Conservation (phyloP, 176 grass and related monocot genomes). For the Bothriochloa decipiens region DNA sequence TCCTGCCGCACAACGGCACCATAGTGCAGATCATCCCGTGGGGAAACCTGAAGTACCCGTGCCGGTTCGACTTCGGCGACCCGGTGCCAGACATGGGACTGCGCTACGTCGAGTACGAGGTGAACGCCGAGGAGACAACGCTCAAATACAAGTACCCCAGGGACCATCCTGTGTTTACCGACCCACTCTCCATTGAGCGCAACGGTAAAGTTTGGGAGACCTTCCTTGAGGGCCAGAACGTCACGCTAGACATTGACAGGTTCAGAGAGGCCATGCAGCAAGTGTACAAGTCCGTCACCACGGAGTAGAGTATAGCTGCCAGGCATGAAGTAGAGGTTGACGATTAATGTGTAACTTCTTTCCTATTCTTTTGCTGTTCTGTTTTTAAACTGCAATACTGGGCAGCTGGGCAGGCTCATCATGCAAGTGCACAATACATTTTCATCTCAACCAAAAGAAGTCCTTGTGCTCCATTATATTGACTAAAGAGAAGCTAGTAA, state of each 20-base stretch:
- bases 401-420: not conserved
- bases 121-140: conserved; percentile 59
- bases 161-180: conserved; percentile 57
- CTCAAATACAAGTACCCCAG: conserved; percentile 59
- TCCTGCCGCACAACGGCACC: conserved; percentile 66
- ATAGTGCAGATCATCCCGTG: conserved; percentile 74
- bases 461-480: too few species aligned
- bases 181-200: conserved; percentile 53
- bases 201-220: conserved; percentile 35
- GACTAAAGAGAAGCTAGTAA: too few species aligned
- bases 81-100: conserved; percentile 59
- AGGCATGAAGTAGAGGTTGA: not conserved
- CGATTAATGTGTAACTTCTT: not conserved
- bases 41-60: conserved; percentile 51
- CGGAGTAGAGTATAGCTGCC: not conserved
- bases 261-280: conserved; percentile 51
- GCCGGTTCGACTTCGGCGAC: conserved; percentile 50
- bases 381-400: not conserved
- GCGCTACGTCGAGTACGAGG: conserved; percentile 78
- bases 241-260: conserved; percentile 61
- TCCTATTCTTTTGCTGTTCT: not conserved
- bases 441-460: too few species aligned
- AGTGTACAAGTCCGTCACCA: conserved; percentile 47
- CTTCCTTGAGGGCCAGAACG: conserved; percentile 61
- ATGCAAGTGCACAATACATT: not conserved